A percentile compares a stretch with the other conserved stretches of the same genome.
Conservation (phyloP, 2,329 filamentous ascomycete genomes). For the Pyricularia pennisetigena region DNA sequence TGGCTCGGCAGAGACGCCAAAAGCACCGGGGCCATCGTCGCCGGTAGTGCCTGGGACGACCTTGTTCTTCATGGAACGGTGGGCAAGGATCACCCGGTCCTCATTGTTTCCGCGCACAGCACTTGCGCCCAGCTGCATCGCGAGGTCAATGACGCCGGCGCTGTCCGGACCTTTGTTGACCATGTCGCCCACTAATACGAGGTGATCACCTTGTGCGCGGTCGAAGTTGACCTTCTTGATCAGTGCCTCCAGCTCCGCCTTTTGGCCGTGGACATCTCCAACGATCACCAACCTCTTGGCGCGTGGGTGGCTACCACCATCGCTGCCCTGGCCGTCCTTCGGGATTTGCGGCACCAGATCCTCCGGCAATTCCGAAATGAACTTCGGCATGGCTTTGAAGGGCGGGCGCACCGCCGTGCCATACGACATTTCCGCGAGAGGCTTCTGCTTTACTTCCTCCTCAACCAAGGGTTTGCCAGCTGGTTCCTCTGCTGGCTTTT, state of each 20-base stretch:
- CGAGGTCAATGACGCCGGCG: constrained; percentile 63
- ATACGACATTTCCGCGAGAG: constrained; percentile 26
- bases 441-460: neutral
- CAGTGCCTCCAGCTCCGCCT: constrained; percentile 52
- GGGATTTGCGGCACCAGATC: constrained; percentile 14
- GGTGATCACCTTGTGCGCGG: constrained; percentile 50
- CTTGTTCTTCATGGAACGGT: constrained; percentile 26
- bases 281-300: constrained; percentile 63
- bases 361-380: constrained; percentile 20
- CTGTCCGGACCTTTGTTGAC: constrained; percentile 84
- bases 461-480: neutral
- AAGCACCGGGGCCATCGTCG: constrained; percentile 5
- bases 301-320: neutral
- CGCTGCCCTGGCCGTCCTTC: constrained; percentile 18
- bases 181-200: constrained; percentile 70
- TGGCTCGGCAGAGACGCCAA: neutral
- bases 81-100: constrained; percentile 67
- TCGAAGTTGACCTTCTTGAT: constrained; percentile 59
- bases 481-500: neutral
- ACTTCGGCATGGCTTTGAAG: constrained; percentile 18
- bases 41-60: constrained; percentile 18
- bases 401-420: constrained; percentile 27
- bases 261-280: constrained; percentile 90
- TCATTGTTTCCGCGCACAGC: constrained; percentile 91
- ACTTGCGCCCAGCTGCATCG: constrained; percentile 63